These are phyloP conservation scores for Handroanthus guayacan DNA, from an alignment of 257 asterid species.

Conservation along the genomic window DNA sequence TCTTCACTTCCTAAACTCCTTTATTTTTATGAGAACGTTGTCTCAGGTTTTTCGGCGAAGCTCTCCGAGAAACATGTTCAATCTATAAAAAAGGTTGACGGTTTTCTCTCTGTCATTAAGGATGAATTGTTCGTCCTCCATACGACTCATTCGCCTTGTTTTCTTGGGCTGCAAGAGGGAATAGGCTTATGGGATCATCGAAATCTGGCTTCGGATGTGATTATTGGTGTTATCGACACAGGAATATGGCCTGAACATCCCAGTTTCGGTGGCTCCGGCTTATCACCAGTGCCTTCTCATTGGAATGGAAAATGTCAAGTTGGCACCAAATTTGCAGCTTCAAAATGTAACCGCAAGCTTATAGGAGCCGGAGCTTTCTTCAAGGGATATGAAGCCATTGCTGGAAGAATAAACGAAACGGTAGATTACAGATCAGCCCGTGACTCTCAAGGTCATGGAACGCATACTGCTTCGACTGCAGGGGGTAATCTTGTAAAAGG, in stretches of 20 bases:
- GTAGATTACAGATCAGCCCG: constrained; percentile 67
- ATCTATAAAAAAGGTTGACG: constrained; percentile 47
- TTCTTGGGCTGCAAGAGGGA: constrained; percentile 68
- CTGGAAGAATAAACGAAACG: constrained; percentile 59
- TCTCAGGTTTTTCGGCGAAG: constrained; percentile 70
- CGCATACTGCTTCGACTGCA: constrained; percentile 76
- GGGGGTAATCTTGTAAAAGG: constrained; percentile 61
- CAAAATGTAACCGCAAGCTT: constrained; percentile 69
- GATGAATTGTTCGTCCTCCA: constrained; percentile 66
- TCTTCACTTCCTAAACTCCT: constrained; percentile 52
- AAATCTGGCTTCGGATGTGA: constrained; percentile 67
- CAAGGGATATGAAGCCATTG: constrained; percentile 67
- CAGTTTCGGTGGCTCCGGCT: constrained; percentile 55
- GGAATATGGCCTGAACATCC: constrained; percentile 87
- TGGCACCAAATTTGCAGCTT: constrained; percentile 49
- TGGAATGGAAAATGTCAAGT: constrained; percentile 75
- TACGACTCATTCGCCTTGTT: constrained; percentile 73
- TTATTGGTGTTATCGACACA: constrained; percentile 70
- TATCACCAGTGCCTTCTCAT: constrained; percentile 48
- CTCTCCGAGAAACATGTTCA: constrained; percentile 58
- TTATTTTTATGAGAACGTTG: constrained; percentile 58
- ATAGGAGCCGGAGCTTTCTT: constrained; percentile 67
- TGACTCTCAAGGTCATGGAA: constrained; percentile 78
- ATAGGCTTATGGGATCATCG: constrained; percentile 60
- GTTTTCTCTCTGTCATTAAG: constrained; percentile 57